Base-by-base conservation (phyloP, 2,329 filamentous ascomycete species). In the Dothiorella sarmentorum region DNA sequence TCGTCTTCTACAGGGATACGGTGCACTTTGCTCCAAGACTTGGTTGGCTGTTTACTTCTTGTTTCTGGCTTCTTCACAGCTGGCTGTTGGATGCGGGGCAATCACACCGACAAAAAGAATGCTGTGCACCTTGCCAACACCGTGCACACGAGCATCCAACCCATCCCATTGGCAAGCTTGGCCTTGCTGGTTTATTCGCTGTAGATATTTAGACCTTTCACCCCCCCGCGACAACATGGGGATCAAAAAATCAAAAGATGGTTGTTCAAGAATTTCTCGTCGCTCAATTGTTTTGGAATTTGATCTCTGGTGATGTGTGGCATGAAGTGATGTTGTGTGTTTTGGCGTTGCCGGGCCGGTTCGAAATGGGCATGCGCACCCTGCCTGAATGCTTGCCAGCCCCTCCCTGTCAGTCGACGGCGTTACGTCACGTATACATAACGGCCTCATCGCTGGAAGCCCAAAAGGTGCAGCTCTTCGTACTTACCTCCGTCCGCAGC, bases 81-180 rank as follows among this genome's bases (percentile, higher is more conserved):
- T 33, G 35, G 49, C 49, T 53, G 49, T 53, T n/a, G 49, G 49
- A 29, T 53, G 49, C 49, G 35, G 35, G 13, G 22, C 49, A 53
- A 29, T 35, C 17, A 18, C 10, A 26, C 7, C 24, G 15, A 9
- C 18, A 26, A 7, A 26, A 33, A 26, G 33, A 29, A 38, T 52
- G 31, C 47, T 38, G 11, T 38, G 47, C 15, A 17, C 33, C n/a
- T 13, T n/a, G n/a, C n/a, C n/a, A n/a, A n/a, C n/a, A n/a, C n/a
- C n/a, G n/a, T n/a, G n/a, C n/a, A 26, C 2, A 9, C 44, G 20
- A 37, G 47, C 47, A 51, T 38, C 29, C 35, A 17, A 15, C 33
- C 35, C 49, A 53, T 53, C 49, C 49, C n/a, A 15, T 15, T 24
- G 10, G 49, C 49, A 53, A 53, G 49, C 24, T 35, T 7, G 10